These are phyloP conservation scores for Myxozyma neglecta DNA, from an alignment of 805 yeast genomes.

Conservation along the genomic window DNA sequence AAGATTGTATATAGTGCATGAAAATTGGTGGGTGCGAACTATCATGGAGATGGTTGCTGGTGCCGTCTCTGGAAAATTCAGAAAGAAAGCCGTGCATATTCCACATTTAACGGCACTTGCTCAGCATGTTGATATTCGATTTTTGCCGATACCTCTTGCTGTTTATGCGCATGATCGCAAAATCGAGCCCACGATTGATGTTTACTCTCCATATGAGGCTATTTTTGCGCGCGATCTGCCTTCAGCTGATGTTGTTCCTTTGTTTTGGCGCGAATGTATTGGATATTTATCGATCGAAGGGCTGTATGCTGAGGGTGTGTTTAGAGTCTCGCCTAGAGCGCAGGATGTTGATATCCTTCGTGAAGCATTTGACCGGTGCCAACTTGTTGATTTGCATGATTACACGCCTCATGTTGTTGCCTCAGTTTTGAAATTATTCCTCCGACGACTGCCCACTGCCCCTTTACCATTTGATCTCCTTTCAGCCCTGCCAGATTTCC, in stretches of 20 bases:
- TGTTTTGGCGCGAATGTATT: slow-evolving; percentile 37
- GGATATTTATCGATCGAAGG: slow-evolving; percentile 32
- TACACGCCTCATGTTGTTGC: slow-evolving; percentile 58
- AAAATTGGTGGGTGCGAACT: slow-evolving; percentile 83
- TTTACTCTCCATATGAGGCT: slow-evolving; percentile 47
- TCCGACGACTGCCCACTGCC: slow-evolving; percentile 55
- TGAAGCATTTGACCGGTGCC: slow-evolving; percentile 49
- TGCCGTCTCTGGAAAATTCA: slow-evolving; percentile 54
- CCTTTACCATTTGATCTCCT: slow-evolving; percentile 46
- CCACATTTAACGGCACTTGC: slow-evolving; percentile 53
- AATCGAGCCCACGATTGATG: slow-evolving; percentile 50
- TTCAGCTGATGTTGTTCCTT: slow-evolving; percentile 36
- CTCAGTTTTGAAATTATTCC: slow-evolving; percentile 45
- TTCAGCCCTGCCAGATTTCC: slow-evolving; percentile 27
- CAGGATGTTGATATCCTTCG: slow-evolving; percentile 37
- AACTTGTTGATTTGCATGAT: slow-evolving; percentile 54
- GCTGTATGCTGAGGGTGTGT: slow-evolving; percentile 31
- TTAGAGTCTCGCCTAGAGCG: slow-evolving; percentile 32
- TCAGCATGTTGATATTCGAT: slow-evolving; percentile 67
- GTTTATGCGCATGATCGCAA: slow-evolving; percentile 69
- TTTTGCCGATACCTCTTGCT: slow-evolving; percentile 69
- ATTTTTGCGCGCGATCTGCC: slow-evolving; percentile 39
- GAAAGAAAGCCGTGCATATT: slow-evolving; percentile 47
- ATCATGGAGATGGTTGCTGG: slow-evolving; percentile 69
- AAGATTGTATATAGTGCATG: slow-evolving; percentile 80